Percentiles rank a stretch among this genome's conserved stretches.
These are phyloP conservation scores for Chlorella ohadii DNA, from an alignment of 139 green algal genomes.

Conservation along the genomic window DNA sequence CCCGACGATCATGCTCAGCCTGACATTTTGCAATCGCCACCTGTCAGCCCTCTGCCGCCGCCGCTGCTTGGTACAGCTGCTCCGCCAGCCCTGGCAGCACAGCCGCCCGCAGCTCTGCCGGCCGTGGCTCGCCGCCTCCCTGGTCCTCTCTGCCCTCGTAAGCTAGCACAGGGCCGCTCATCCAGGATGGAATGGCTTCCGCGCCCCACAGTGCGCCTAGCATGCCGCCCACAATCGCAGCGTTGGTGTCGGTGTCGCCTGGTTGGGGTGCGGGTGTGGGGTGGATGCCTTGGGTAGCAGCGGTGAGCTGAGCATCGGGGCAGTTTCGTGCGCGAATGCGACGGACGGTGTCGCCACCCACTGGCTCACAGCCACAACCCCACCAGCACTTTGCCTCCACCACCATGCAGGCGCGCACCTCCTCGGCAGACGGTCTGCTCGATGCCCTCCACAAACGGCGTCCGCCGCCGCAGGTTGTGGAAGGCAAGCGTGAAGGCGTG, in stretches of 20 bases:
- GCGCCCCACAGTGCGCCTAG: slow-evolving; percentile 50
- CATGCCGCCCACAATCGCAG: slow-evolving; percentile 60
- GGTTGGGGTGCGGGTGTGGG: too few relatives aligned
- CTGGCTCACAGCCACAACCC: too few relatives aligned
- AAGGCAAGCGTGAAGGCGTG: slow-evolving; percentile 21
- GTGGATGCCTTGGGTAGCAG: too few relatives aligned
- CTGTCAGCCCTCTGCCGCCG: background rate
- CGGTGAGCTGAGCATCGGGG: too few relatives aligned
- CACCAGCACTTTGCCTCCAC: too few relatives aligned
- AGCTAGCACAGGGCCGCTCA: background rate
- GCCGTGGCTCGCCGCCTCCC: background rate
- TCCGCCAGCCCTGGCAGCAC: background rate
- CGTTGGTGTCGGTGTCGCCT: slow-evolving; percentile 66
- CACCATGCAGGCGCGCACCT: slow-evolving; percentile 28
- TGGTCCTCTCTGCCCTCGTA: slow-evolving; percentile 10
- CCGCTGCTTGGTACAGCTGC: background rate
- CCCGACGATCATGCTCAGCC: too few relatives aligned
- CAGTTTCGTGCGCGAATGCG: too few relatives aligned
- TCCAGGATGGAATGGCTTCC: background rate
- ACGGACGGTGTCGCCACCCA: too few relatives aligned
- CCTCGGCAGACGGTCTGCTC: slow-evolving; percentile 41
- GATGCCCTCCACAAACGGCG: slow-evolving; percentile 30
- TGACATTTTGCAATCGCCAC: too few relatives aligned
- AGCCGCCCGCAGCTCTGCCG: background rate
- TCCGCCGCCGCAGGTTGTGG: slow-evolving; percentile 11